Base-by-base conservation (phyloP, 176 grass and related monocot genomes). In the Oryza brachyantha region DNA sequence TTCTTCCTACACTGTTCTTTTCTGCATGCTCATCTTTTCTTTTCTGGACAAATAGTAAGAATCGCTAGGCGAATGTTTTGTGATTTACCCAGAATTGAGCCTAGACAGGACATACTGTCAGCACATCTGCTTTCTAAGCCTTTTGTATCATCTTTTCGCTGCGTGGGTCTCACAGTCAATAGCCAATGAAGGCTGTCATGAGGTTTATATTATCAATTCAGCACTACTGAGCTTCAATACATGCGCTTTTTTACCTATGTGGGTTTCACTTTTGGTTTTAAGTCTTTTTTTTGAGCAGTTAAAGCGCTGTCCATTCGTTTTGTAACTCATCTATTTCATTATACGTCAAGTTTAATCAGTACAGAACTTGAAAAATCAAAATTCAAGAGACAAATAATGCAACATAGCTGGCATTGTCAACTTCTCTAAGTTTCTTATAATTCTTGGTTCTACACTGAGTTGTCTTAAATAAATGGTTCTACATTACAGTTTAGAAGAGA, bases 111-210 rank as follows among this genome's bases (percentile, higher is more conserved):
- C 50, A 43, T 67, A 54, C 29, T 13, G 35, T 70, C 7, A 6
- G 29, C 52, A 41, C 29, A 42, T 80, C 26, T 70, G 78, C 52
- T 70, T 61, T 61, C 50, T 80, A 61, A 40, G 48, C 77, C 36
- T 70, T 70, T 61, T n/a, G 1, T 7, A 27, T 61, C 55, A 61
- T 71, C 37, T 60, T 70, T 43, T 27, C 60, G 17, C 26, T 31
- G 16, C 22, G 27, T 72, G 28, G 25, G 8, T 60, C 52, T 61
- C 67, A 70, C 46, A 50, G 28, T 16, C 67, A 46, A 67, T 61
- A 39, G 11, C n/a, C n/a, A n/a, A n/a, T n/a, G n/a, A n/a, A 81
- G 11, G 37, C 21, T 71, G 29, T 61, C 28, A 64, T 57, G 21
- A 72, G 37, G 17, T 72, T 45, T 81, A 34, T 62, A 37, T 72